Percentiles rank a stretch among this genome's conserved stretches.
These are phyloP conservation scores for Balamuthia mandrillaris DNA, from an alignment of 208 protist genomes.

Conservation along the genomic window DNA sequence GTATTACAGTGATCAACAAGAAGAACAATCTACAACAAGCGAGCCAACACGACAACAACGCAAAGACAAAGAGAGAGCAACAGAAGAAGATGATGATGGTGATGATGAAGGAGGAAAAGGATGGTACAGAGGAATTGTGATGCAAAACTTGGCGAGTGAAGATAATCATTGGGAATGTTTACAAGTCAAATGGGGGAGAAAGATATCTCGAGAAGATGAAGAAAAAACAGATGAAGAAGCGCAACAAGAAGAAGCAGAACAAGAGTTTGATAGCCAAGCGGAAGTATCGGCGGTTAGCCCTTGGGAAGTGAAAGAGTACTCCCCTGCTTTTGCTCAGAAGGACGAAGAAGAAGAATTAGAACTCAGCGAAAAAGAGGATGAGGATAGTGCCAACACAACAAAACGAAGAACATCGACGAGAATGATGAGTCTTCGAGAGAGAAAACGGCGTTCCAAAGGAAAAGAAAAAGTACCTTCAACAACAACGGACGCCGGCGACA, in stretches of 20 bases:
- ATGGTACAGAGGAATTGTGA: constrained; percentile 3
- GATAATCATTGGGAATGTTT: constrained; percentile 21
- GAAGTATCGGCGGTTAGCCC: background rate
- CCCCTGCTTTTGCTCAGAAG: background rate
- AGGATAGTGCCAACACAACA: no score
- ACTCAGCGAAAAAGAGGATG: no score
- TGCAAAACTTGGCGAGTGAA: background rate
- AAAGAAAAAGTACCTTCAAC: no score
- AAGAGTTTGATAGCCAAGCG: no score
- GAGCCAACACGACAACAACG: background rate
- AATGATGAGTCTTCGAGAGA: no score
- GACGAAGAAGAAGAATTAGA: background rate
- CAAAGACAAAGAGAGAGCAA: no score
- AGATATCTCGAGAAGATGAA: background rate
- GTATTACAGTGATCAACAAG: no score
- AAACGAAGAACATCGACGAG: no score
- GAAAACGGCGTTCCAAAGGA: no score
- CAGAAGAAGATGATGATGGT: no score
- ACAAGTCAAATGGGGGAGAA: background rate
- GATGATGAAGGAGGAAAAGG: no score
- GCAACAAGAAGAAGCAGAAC: background rate
- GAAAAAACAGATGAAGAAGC: background rate
- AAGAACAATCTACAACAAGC: background rate
- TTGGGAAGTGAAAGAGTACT: constrained; percentile 20
- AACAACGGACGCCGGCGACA: no score